phyloP scores from a whole-genome alignment of 495 filamentous ascomycete species.

The Filosporella fistucella region DNA sequence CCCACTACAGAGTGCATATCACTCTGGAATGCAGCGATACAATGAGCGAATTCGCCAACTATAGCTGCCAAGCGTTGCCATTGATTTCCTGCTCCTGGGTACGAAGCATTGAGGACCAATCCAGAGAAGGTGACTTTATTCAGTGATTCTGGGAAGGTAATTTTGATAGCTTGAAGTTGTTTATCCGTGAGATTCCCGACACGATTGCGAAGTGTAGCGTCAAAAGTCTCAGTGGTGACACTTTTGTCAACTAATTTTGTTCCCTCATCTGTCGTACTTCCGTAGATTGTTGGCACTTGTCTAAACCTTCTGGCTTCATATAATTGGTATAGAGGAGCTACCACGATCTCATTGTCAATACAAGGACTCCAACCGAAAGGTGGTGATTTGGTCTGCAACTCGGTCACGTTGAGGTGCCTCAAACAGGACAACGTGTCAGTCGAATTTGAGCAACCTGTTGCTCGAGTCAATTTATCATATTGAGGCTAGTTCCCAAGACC shows the following conservation, averaged over 20 bases:
- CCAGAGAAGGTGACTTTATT: conserved; percentile 43
- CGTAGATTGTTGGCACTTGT: conserved; percentile 63
- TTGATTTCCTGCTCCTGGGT: conserved; percentile 31
- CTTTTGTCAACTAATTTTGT: conserved; percentile 26
- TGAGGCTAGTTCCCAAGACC: too few species aligned
- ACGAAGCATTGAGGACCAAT: conserved; percentile 41
- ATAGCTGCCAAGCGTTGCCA: conserved; percentile 2
- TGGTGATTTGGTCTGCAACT: conserved; percentile 44
- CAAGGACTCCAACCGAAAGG: conserved; percentile 54
- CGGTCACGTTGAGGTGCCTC: conserved; percentile 37
- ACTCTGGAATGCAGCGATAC: conserved; percentile 22
- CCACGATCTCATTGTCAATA: conserved; percentile 53
- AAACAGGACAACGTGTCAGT: conserved; percentile 48
- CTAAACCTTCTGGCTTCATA: conserved; percentile 55
- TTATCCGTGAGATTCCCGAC: conserved; percentile 10
- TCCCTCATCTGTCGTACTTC: conserved; percentile 58
- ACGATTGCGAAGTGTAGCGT: background rate
- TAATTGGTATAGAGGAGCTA: conserved; percentile 52
- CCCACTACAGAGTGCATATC: conserved; percentile 1
- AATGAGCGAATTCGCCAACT: background rate
- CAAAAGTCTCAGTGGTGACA: conserved; percentile 1
- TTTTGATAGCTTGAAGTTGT: conserved; percentile 3
- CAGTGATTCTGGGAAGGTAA: conserved; percentile 3
- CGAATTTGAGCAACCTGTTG: conserved; percentile 44
- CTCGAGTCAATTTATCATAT: conserved; percentile 53